Evolutionary conservation across 2,329 filamentous ascomycete species (phyloP).

Genomic region (Apiospora hydei): DNA sequence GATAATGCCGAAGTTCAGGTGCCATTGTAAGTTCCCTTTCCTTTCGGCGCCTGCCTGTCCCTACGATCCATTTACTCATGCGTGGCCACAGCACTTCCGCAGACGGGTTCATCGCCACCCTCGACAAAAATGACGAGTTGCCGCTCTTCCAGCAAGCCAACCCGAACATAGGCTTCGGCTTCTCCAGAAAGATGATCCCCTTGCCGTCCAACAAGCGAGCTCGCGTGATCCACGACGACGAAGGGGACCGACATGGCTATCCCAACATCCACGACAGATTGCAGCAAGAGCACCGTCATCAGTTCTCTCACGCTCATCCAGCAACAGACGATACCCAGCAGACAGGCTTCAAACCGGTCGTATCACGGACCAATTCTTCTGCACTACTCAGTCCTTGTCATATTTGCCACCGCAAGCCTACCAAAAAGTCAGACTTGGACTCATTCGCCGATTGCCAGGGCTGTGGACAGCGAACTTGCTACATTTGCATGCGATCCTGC

Average conservation of each 20-base stretch:
- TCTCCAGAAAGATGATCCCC: slow-evolving; percentile 38
- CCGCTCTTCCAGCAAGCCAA: slow-evolving; percentile 24
- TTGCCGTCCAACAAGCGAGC: slow-evolving; percentile 39
- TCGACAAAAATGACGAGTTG: slow-evolving; percentile 38
- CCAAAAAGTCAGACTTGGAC: slow-evolving; percentile 70
- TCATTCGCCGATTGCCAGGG: slow-evolving; percentile 69
- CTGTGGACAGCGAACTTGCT: slow-evolving; percentile 70
- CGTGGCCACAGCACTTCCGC: slow-evolving; percentile 30
- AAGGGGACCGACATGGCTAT: slow-evolving; percentile 24
- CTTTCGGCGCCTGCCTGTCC: background rate
- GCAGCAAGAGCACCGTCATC: slow-evolving; percentile 32
- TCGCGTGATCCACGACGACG: slow-evolving; percentile 34
- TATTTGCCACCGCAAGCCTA: slow-evolving; percentile 71
- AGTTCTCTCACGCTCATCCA: slow-evolving; percentile 38
- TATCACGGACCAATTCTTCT: slow-evolving; percentile 32
- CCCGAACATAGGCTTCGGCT: slow-evolving; percentile 26
- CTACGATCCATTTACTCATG: slow-evolving; percentile 23
- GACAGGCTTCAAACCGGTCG: slow-evolving; percentile 26
- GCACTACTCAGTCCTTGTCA: slow-evolving; percentile 64
- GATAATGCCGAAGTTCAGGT: slow-evolving; percentile 39
- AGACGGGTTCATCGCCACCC: slow-evolving; percentile 32
- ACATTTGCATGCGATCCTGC: slow-evolving; percentile 72
- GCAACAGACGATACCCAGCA: slow-evolving; percentile 30
- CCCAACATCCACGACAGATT: slow-evolving; percentile 15
- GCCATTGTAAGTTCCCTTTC: slow-evolving; percentile 36